These are phyloP conservation scores for Castanea crenata DNA, from an alignment of 306 rosid genomes.

Conservation along the genomic window DNA sequence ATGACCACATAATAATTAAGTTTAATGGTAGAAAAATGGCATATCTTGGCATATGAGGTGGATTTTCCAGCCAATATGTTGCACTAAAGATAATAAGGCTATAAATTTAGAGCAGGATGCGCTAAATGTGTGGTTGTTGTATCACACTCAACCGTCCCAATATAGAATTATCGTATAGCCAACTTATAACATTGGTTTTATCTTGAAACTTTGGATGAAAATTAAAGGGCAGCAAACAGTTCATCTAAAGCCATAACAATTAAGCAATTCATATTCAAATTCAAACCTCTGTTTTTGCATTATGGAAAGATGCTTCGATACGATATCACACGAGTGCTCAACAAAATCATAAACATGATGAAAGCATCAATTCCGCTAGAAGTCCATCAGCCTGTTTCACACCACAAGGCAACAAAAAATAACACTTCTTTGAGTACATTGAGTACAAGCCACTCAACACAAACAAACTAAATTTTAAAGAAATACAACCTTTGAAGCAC, in stretches of 20 bases:
- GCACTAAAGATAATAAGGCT: neutral
- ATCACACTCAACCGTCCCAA: neutral
- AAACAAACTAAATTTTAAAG: neutral
- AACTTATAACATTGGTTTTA: neutral
- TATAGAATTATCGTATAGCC: neutral
- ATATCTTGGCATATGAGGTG: too few species aligned
- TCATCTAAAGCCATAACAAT: conserved; percentile 1
- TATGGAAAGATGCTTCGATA: conserved; percentile 65
- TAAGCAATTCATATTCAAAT: conserved; percentile 23
- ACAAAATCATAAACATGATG: conserved; percentile 86
- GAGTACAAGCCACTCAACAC: neutral
- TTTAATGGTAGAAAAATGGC: too few species aligned
- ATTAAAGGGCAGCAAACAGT: conserved; percentile 4
- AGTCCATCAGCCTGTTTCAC: conserved; percentile 87
- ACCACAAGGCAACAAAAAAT: conserved; percentile 29
- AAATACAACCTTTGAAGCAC: neutral
- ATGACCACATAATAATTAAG: neutral
- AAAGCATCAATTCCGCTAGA: conserved; percentile 61
- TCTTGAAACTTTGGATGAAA: neutral
- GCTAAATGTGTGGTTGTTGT: neutral
- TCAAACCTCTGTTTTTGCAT: conserved; percentile 76
- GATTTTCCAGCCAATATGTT: neutral
- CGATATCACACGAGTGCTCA: conserved; percentile 71
- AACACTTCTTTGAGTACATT: conserved; percentile 5
- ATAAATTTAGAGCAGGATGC: neutral